Evolutionary conservation across 129 eudicot species (phyloP).

Genomic region (Solidago caesia): DNA sequence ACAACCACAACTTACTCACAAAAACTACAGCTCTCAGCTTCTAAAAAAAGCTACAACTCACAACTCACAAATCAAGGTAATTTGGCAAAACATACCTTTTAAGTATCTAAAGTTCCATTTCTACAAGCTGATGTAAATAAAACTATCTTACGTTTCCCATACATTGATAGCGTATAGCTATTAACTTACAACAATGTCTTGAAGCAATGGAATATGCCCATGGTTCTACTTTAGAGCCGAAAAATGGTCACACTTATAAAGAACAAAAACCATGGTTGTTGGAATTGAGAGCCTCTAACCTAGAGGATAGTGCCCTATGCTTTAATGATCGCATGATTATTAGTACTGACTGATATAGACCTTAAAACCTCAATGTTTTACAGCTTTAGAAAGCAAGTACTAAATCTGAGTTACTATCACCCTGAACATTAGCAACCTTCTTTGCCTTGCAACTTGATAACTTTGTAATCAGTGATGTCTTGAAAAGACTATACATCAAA

Average conservation of each 20-base stretch:
- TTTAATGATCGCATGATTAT: background rate
- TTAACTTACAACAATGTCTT: background rate
- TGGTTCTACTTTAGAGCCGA: background rate
- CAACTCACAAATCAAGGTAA: no score
- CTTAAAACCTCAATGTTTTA: background rate
- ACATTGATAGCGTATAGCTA: background rate
- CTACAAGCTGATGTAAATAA: background rate
- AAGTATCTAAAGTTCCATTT: background rate
- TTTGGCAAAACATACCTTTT: no score
- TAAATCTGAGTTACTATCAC: background rate
- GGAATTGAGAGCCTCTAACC: background rate
- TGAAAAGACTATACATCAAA: background rate
- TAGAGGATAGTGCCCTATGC: background rate
- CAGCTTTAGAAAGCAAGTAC: background rate
- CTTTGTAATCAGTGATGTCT: constrained; percentile 4
- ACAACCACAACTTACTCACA: no score
- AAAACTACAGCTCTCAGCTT: no score
- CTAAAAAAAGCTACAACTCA: no score
- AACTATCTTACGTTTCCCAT: background rate
- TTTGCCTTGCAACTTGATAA: background rate
- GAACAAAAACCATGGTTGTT: background rate
- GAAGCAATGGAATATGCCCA: background rate
- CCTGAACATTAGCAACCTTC: background rate
- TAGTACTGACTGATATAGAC: background rate
- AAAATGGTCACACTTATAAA: background rate